Conservation (phyloP, 805 yeast species). For the Cyberlindnera samutprakarnensis region DNA sequence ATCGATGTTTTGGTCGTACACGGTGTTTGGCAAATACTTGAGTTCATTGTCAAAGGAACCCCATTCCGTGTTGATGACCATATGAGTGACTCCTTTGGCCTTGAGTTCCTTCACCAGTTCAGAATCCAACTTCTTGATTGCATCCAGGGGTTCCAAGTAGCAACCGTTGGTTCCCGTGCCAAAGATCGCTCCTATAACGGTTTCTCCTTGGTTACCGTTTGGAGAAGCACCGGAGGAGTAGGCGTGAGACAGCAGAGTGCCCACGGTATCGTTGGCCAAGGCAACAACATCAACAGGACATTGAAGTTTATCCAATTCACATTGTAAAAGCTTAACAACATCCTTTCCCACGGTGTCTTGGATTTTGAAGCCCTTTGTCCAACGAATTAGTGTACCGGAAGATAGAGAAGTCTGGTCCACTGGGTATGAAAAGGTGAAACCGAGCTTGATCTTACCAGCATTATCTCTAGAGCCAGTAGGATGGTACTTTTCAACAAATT, state of each 20-base stretch:
- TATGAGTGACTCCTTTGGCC: constrained; percentile 45
- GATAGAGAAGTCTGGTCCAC: constrained; percentile 76
- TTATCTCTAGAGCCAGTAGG: constrained; percentile 16
- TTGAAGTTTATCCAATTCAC: constrained; percentile 49
- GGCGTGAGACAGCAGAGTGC: constrained; percentile 84
- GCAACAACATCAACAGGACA: constrained; percentile 75
- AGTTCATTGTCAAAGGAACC: constrained; percentile 91
- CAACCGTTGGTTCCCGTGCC: constrained; percentile 99
- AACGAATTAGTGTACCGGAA: constrained; percentile 76
- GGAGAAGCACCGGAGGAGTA: constrained; percentile 55
- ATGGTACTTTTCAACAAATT: constrained; percentile 64
- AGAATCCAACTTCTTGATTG: constrained; percentile 67
- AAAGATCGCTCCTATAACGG: constrained; percentile 83
- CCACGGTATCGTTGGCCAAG: constrained; percentile 92
- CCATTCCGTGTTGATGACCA: constrained; percentile 97
- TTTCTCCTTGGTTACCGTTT: constrained; percentile 57
- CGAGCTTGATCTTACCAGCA: constrained; percentile 51
- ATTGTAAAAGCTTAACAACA: constrained; percentile 67
- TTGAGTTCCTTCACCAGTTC: constrained; percentile 29
- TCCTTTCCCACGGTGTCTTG: constrained; percentile 81
- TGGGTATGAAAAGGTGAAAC: constrained; percentile 94
- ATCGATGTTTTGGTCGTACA: constrained; percentile 70
- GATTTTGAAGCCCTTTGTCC: constrained; percentile 95
- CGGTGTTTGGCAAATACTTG: constrained; percentile 66
- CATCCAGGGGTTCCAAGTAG: constrained; percentile 68